phyloP scores from a whole-genome alignment of 257 asterid genomes.

The Plantago elongata region DNA sequence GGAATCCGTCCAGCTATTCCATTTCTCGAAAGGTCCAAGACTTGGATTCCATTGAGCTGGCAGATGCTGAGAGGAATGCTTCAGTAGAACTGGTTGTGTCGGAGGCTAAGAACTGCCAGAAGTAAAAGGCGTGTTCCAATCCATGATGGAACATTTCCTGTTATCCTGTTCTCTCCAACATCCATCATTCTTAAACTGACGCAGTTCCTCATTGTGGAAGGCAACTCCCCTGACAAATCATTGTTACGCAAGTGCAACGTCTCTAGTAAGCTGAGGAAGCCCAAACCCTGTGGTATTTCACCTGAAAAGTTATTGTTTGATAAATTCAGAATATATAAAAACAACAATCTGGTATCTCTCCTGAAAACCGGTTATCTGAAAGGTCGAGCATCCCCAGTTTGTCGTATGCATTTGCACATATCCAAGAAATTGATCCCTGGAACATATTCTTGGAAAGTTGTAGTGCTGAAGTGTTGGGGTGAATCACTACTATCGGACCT shows the following conservation, averaged over 20 bases:
- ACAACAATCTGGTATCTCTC: constrained; percentile 9
- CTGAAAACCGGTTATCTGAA: constrained; percentile 4
- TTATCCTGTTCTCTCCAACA: neutral
- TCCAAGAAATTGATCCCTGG: constrained; percentile 1
- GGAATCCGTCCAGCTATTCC: neutral
- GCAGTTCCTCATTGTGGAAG: neutral
- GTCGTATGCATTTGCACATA: neutral
- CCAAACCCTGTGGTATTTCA: constrained; percentile 2
- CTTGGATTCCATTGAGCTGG: neutral
- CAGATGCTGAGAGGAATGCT: constrained; percentile 6
- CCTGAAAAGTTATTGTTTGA: neutral
- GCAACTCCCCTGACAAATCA: constrained; percentile 1
- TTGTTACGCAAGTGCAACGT: neutral
- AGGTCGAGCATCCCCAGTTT: neutral
- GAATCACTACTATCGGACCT: neutral
- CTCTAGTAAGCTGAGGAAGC: neutral
- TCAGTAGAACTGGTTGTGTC: neutral
- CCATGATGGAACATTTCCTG: constrained; percentile 3
- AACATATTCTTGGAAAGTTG: neutral
- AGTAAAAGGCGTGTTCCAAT: constrained; percentile 5
- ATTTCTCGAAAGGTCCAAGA: constrained; percentile 6
- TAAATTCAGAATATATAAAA: neutral
- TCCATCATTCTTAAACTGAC: neutral
- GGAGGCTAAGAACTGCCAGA: constrained; percentile 3
- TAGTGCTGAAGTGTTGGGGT: neutral